Evolutionary conservation across 164 flowering plant species (phyloP).

Genomic region (Nymphaea colorata): DNA sequence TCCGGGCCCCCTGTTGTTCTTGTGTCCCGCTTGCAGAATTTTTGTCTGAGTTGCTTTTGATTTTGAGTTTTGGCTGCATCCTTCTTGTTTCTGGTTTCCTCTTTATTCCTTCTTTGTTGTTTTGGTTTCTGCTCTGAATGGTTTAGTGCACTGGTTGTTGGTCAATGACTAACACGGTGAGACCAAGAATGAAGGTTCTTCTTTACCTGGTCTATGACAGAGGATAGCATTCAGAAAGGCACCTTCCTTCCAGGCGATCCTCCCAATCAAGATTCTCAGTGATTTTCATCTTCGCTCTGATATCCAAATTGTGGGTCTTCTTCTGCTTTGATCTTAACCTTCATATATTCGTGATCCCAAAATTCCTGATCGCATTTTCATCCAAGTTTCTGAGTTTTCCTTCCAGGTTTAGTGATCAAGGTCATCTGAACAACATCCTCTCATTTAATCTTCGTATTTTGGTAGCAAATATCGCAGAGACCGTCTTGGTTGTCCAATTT

Average conservation of each 20-base stretch:
- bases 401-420: not conserved
- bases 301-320: no score
- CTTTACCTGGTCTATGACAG: conserved; percentile 52
- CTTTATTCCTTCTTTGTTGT: not conserved
- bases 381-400: not conserved
- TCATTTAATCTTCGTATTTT: no score
- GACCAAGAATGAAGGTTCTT: conserved; percentile 34
- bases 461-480: no score
- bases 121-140: not conserved
- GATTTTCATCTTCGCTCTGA: no score
- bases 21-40: no score
- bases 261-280: no score
- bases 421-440: not conserved
- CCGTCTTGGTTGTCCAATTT: not conserved
- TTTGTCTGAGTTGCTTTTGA: not conserved
- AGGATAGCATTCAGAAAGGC: conserved; percentile 21
- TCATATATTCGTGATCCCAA: no score
- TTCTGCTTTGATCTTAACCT: no score
- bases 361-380: not conserved
- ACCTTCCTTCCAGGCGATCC: no score
- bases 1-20: no score
- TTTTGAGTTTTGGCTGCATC: not conserved
- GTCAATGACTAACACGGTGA: conserved; percentile 49
- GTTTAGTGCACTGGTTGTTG: not conserved
- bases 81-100: not conserved